Base-by-base conservation (phyloP, 176 grass and related monocot genomes). In the Zoysia pacifica region DNA sequence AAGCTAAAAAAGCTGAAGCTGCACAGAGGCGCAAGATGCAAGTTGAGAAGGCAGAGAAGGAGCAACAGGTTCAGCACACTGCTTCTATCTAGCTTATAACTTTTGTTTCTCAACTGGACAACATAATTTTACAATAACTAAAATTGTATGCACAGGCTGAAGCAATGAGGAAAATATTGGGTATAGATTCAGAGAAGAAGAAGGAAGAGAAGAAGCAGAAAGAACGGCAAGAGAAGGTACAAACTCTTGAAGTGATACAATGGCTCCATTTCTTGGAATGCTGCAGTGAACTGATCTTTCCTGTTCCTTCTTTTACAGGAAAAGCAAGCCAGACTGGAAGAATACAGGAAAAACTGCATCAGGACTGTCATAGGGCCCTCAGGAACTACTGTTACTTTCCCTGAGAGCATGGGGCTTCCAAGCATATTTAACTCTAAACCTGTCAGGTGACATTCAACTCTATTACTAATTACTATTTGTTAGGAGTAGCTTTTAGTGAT, bases 1-100 rank as follows among this genome's bases (percentile, higher is more conserved):
- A 93, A 73, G 92, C 95, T 41, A 94, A 82, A 62, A 98, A 94
- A 49, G 95, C 92, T 37, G 92, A 98, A 74, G 90, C 88, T 62
- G 92, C 92, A 71, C 95, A 98, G 81, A 94, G 95, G 75, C 95
- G 94, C 59, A 97, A 91, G 86, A 92, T 98, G 90, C 95, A 98
- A 94, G 92, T 98, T 67, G 95, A 94, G 81, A 94, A 98, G 82
- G 85, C 92, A 65, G 90, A 91, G 67, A 88, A 69, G 77, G 95
- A 98, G 81, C 88, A 91, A 53, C 91, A 97, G 92, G 95, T 98
- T 75, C 35, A 11, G 75, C 65, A 80, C 54, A 79, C 14, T 81
- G 18, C 78, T 54, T 87, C 49, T 28, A 28, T 28, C 28, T 42
- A 52, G 43, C 38, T 65, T 11, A 41, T 66, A 67, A 43, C 7